A percentile compares a stretch with the other conserved stretches of the same genome.
Conservation (phyloP, 345 rosid species). For the Combretum micranthum region DNA sequence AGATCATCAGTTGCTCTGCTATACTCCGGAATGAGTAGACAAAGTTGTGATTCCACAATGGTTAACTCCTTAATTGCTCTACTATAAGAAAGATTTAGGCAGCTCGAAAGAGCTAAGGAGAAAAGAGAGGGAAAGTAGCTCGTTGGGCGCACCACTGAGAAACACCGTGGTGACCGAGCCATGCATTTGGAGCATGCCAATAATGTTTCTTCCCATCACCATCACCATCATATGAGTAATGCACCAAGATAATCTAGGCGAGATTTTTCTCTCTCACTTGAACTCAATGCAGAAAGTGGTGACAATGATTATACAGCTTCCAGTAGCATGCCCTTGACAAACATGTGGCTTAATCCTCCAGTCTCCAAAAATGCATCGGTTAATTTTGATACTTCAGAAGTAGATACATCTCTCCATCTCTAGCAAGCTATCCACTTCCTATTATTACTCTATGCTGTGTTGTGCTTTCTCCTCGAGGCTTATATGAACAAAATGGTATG, state of each 20-base stretch:
- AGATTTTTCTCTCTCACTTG: conserved; percentile 36
- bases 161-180: conserved; percentile 8
- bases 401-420: conserved; percentile 74
- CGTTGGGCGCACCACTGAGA: conserved; percentile 30
- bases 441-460: too few relatives aligned
- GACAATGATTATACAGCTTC: conserved; percentile 13
- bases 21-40: conserved; percentile 28
- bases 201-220: conserved; percentile 1
- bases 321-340: conserved; percentile 11
- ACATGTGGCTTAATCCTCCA: conserved; percentile 18
- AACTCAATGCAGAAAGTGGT: conserved; percentile 21
- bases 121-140: conserved; percentile 52
- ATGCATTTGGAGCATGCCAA: neutral
- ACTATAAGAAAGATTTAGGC: conserved; percentile 55
- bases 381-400: conserved; percentile 34
- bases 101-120: conserved; percentile 50
- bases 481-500: too few relatives aligned
- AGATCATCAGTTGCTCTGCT: too few relatives aligned
- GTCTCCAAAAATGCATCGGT: conserved; percentile 17
- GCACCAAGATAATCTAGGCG: conserved; percentile 10
- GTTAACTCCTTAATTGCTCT: conserved; percentile 58
- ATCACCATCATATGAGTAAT: conserved; percentile 8
- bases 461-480: too few relatives aligned
- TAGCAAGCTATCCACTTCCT: conserved; percentile 10
- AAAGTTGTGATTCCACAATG: conserved; percentile 26